Evolutionary conservation across 2,329 filamentous ascomycete species (phyloP).

Genomic region (Diplodia scrobiculata): DNA sequence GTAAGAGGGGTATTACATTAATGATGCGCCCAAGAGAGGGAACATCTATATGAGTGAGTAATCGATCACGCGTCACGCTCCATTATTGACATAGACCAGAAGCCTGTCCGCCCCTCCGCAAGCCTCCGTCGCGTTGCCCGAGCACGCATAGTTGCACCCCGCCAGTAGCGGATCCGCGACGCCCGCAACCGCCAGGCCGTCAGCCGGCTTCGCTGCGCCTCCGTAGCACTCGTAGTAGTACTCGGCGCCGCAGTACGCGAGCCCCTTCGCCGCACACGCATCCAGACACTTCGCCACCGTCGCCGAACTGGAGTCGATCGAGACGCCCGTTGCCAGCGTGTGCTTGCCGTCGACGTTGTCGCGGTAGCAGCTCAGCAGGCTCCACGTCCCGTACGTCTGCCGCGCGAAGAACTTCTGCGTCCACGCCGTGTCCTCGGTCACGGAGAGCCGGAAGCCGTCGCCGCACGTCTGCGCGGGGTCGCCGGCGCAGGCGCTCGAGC

Average conservation of each 20-base stretch:
- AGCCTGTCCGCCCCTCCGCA: slow-evolving; percentile 15
- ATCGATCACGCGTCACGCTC: neutral
- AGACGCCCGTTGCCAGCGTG: neutral
- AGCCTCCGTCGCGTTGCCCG: slow-evolving; percentile 22
- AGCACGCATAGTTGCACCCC: slow-evolving; percentile 13
- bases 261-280: slow-evolving; percentile 29
- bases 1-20: neutral
- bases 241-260: slow-evolving; percentile 37
- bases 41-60: neutral
- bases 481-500: slow-evolving; percentile 11
- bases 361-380: slow-evolving; percentile 14
- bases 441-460: slow-evolving; percentile 12
- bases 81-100: slow-evolving; percentile 15
- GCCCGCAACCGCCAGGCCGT: neutral
- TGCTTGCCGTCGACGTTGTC: slow-evolving; percentile 7
- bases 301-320: neutral
- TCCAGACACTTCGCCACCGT: slow-evolving; percentile 19
- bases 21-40: neutral
- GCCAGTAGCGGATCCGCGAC: slow-evolving; percentile 3
- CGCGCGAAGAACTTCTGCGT: slow-evolving; percentile 15
- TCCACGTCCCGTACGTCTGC: slow-evolving; percentile 6
- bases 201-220: slow-evolving; percentile 36
- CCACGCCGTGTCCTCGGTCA: slow-evolving; percentile 18
- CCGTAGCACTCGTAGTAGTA: slow-evolving; percentile 42
- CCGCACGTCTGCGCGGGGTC: slow-evolving; percentile 15